Percentiles rank a stretch among this genome's conserved stretches.
These are phyloP conservation scores for Marvania coccoides DNA, from an alignment of 139 green algal species.

Conservation along the genomic window DNA sequence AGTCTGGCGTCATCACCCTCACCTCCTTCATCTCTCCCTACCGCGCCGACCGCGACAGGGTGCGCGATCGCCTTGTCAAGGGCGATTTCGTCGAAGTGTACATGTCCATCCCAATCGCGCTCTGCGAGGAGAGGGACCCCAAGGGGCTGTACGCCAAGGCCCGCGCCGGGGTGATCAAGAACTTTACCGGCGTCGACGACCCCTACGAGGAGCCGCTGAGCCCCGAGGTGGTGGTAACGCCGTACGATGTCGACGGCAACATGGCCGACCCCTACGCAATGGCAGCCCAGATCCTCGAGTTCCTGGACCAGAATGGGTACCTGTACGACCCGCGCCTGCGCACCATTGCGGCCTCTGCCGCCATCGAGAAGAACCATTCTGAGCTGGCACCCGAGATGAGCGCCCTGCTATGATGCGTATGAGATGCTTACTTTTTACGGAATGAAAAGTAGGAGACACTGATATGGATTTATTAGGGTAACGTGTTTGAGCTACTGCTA, in stretches of 20 bases:
- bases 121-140: conserved; percentile 89
- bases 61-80: conserved; percentile 48
- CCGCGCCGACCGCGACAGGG: conserved; percentile 54
- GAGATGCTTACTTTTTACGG: no score
- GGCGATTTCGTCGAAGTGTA: conserved; percentile 85
- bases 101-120: conserved; percentile 80
- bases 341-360: conserved; percentile 1
- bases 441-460: no score
- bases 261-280: conserved; percentile 2
- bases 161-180: conserved; percentile 84
- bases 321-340: conserved; percentile 10
- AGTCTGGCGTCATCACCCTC: conserved; percentile 84
- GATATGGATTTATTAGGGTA: no score
- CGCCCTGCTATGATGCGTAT: background rate
- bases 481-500: no score
- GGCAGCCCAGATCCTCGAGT: conserved; percentile 7
- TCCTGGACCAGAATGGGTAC: conserved; percentile 11
- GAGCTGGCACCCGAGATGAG: background rate
- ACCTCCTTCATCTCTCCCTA: conserved; percentile 96
- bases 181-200: conserved; percentile 67
- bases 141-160: conserved; percentile 97
- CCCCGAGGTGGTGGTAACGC: conserved; percentile 1
- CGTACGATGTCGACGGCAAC: background rate
- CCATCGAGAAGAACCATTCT: conserved; percentile 9
- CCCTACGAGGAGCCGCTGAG: conserved; percentile 10